Evolutionary conservation across 495 filamentous ascomycete genomes (phyloP), one percentile per base, ranked within the genome.

Genomic region (Xylaria bambusicola): DNA sequence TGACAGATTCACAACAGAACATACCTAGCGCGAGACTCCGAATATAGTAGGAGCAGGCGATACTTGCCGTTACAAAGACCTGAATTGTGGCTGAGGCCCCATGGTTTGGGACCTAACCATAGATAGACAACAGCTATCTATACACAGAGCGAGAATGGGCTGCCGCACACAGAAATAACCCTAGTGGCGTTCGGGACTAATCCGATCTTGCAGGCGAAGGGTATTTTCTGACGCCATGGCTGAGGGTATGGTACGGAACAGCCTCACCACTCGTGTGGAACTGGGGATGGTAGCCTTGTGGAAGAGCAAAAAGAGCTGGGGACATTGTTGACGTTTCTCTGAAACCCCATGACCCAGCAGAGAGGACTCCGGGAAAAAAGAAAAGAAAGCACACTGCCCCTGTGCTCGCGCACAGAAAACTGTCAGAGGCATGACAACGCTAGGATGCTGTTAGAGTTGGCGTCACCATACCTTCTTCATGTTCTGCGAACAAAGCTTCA

Each of bases 331-430:
- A 13, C 38, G 26, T 15, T 24, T 26, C 20, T n/a, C n/a, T n/a
- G 26, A 27, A 54, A 33, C 10, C 17, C 52, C 38, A 44, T 44
- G 24, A 20, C 36, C 24, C n/a, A 23, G 40, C 26, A 44, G 17
- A 44, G 21, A 42, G 23, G 36, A 20, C 4, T 24, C 17, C 2
- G 13, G 26, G 12, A 54, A 54, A 54, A 54, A 54, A 38, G 29
- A 54, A 54, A 54, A 54, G 52, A 42, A 54, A 44, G 24, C 26
- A 24, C 26, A 54, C 17, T n/a, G 38, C 26, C 38, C n/a, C 51
- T 26, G 36, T 42, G 51, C 29, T 5, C 24, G 24, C 38, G 36
- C 38, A 31, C 38, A 33, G 12, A 36, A n/a, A 33, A 23, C 8
- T 42, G 24, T 38, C 18, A 23, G 27, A 23, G 8, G 20, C 9